Conservation (phyloP, 2,329 filamentous ascomycete genomes). For the Claviceps quebecensis region DNA sequence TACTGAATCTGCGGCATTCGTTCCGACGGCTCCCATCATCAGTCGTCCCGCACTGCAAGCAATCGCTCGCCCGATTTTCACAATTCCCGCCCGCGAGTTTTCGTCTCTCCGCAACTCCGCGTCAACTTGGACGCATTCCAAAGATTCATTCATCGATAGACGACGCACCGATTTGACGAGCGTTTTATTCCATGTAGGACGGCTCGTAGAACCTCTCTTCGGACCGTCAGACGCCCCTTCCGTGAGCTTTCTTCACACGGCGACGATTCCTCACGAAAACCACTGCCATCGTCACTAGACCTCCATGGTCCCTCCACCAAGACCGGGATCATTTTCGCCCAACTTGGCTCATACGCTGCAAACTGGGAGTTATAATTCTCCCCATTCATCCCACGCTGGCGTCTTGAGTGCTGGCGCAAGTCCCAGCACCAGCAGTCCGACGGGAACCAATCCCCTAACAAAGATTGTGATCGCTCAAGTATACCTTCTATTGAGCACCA, state of each 20-base stretch:
- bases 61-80: background rate
- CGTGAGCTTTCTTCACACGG: constrained; percentile 23
- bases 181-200: constrained; percentile 21
- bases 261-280: constrained; percentile 20
- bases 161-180: constrained; percentile 5
- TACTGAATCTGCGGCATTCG: constrained; percentile 12
- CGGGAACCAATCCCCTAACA: constrained; percentile 53
- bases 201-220: constrained; percentile 12
- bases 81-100: background rate
- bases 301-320: constrained; percentile 45
- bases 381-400: constrained; percentile 42
- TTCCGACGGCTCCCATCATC: constrained; percentile 1
- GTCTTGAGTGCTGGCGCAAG: constrained; percentile 46
- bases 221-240: constrained; percentile 14
- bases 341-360: constrained; percentile 44
- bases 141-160: background rate
- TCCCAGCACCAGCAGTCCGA: constrained; percentile 48
- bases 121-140: background rate
- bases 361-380: constrained; percentile 41
- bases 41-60: background rate
- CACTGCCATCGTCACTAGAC: constrained; percentile 21
- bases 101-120: background rate
- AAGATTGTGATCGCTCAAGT: constrained; percentile 95
- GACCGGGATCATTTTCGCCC: constrained; percentile 51
- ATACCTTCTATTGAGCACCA: constrained; percentile 81